Base-by-base conservation (phyloP, 345 rosid genomes). In the Eucalyptus sp. region DNA sequence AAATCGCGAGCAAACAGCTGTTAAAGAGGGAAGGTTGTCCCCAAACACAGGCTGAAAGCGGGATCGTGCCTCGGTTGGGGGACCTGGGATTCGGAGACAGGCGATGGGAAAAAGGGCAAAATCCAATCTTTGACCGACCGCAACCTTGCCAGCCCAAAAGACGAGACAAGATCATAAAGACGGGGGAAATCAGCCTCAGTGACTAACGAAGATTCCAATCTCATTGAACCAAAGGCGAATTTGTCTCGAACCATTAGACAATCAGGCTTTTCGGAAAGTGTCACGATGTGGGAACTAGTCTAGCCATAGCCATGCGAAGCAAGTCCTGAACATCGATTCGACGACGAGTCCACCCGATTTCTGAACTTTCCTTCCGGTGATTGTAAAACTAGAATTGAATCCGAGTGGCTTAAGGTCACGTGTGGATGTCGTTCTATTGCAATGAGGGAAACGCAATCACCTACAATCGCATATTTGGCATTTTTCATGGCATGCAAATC, bases 41-140 rank as follows among this genome's bases (percentile, higher is more conserved):
- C 86, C 50, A 87, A 90, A 92, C 90, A 68, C 86, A 52, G 89
- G 86, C 91, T 90, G 90, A 90, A 93, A 88, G 90, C 43, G 88
- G 93, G 93, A 91, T 92, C 90, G 86, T 88, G 92, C 89, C 93
- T 90, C 92, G 84, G 89, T 86, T 46, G 1, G 46, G 56, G 86
- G 88, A 48, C 86, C 50, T 51, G n/a, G 86, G 58, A 41, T 52
- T 22, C 43, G 88, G 90, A 91, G 91, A 92, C 68, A 79, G 43
- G 25, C 68, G 81, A 33, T 71, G 81, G 79, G 41, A 31, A 66
- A 64, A 66, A 0, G 43, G 81, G 8, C 84, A 41, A 76, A 76
- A 37, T 18, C 84, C 48, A 76, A 76, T 41, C 48, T 41, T 76
- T 76, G 84, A 76, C 84, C 84, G 29, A 10, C 48, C 48, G 84